These are phyloP conservation scores for Violaceomyces palustris DNA, from an alignment of 1,284 basidiomycete genomes.

Conservation along the genomic window DNA sequence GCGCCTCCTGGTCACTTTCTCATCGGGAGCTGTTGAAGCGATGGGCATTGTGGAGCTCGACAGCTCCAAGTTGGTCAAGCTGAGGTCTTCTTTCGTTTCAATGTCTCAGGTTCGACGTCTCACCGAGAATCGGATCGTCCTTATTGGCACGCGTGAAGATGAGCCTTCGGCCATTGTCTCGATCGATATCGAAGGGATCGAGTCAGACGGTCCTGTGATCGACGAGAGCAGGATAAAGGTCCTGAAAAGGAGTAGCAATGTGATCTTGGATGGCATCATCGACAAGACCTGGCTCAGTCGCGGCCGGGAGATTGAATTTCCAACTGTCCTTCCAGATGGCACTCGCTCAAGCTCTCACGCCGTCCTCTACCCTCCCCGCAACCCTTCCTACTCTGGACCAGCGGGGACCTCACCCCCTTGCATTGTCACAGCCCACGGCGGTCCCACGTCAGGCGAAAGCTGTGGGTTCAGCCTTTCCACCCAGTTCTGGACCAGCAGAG, in stretches of 20 bases:
- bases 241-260: constrained; percentile 21
- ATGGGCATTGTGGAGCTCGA: constrained; percentile 29
- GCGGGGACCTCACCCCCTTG: constrained; percentile 63
- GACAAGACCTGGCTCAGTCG: constrained; percentile 16
- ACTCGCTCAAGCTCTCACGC: constrained; percentile 54
- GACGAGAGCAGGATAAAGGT: constrained; percentile 9
- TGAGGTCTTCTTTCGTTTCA: constrained; percentile 19
- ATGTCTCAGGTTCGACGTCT: constrained; percentile 17
- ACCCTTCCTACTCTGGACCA: constrained; percentile 59
- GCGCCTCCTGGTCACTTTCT: constrained; percentile 20
- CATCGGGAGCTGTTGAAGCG: constrained; percentile 8
- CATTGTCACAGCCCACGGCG: constrained; percentile 64
- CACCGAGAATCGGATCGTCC: constrained; percentile 14
- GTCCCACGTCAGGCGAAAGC: constrained; percentile 59
- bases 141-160: constrained; percentile 13
- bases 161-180: constrained; percentile 20
- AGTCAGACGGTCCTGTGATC: constrained; percentile 5
- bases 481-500: constrained; percentile 57
- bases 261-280: constrained; percentile 19
- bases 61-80: constrained; percentile 11
- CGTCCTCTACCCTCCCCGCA: constrained; percentile 63
- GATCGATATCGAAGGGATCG: constrained; percentile 16
- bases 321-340: constrained; percentile 35
- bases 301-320: constrained; percentile 34
- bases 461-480: constrained; percentile 58